Evolutionary conservation across 371 early-diverging fungal genomes (phyloP).

Genomic region (Mucor velutinosus): DNA sequence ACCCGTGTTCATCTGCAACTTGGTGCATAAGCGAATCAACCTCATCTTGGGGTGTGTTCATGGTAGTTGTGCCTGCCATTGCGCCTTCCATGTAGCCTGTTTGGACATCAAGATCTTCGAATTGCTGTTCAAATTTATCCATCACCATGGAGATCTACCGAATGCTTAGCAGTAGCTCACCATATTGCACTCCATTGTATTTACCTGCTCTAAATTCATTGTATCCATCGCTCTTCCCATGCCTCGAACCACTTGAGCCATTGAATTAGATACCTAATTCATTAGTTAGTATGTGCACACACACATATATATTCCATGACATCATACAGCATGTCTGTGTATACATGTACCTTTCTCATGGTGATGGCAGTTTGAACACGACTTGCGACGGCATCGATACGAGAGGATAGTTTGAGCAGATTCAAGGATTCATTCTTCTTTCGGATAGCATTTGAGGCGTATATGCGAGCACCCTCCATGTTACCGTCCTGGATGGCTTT

Average conservation of each 20-base stretch:
- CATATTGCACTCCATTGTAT: neutral
- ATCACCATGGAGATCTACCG: conserved; percentile 86
- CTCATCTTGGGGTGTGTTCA: conserved; percentile 85
- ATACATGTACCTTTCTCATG: conserved; percentile 75
- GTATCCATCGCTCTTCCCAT: conserved; percentile 91
- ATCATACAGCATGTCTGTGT: neutral
- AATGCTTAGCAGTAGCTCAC: neutral
- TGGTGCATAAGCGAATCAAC: conserved; percentile 91
- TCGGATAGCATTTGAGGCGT: conserved; percentile 95
- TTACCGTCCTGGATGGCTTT: conserved; percentile 95
- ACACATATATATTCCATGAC: neutral
- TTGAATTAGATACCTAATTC: conserved; percentile 62
- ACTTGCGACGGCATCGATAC: conserved; percentile 92
- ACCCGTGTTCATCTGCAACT: conserved; percentile 93
- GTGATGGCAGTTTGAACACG: conserved; percentile 95
- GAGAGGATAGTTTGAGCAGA: conserved; percentile 81
- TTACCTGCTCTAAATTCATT: conserved; percentile 93
- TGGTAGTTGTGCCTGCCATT: conserved; percentile 84
- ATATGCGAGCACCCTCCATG: conserved; percentile 92
- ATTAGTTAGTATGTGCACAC: neutral
- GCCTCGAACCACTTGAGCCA: conserved; percentile 86
- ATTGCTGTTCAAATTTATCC: conserved; percentile 94
- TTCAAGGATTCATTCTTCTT: conserved; percentile 95
- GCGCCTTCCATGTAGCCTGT: conserved; percentile 90
- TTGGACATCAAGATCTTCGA: conserved; percentile 94